These are phyloP conservation scores for Diaporthe vexans DNA, from an alignment of 2,329 filamentous ascomycete species.

Conservation along the genomic window DNA sequence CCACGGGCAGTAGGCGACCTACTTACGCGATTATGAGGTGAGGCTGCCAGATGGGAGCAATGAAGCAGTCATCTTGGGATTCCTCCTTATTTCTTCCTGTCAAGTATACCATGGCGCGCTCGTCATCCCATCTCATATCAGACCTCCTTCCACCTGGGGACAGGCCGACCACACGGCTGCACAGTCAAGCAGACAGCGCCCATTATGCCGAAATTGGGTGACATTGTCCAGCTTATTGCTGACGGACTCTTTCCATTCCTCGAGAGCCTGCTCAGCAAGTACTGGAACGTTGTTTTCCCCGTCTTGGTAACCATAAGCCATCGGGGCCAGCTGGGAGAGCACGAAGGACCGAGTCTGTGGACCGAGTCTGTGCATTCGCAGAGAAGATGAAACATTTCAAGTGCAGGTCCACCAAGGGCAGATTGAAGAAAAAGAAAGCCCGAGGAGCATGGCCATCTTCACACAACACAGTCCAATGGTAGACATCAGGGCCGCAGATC, in stretches of 20 bases:
- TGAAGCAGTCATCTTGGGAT: background rate
- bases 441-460: too few relatives aligned
- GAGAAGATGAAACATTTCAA: background rate
- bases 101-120: background rate
- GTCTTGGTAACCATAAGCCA: conserved; percentile 69
- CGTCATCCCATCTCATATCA: conserved; percentile 62
- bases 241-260: conserved; percentile 57
- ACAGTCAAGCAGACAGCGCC: conserved; percentile 61
- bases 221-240: conserved; percentile 61
- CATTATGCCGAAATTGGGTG: conserved; percentile 66
- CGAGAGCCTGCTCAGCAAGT: conserved; percentile 60
- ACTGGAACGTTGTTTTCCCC: conserved; percentile 64
- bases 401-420: conserved; percentile 47
- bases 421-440: conserved; percentile 33
- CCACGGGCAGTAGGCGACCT: background rate
- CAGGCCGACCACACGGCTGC: conserved; percentile 60
- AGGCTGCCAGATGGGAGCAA: background rate
- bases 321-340: conserved; percentile 55
- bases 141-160: conserved; percentile 68
- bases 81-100: background rate
- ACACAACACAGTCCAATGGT: too few relatives aligned
- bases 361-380: conserved; percentile 44
- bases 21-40: too few relatives aligned
- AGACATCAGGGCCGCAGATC: too few relatives aligned
- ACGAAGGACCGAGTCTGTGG: conserved; percentile 48